Percentiles rank a stretch among this genome's conserved stretches.
Conservation (phyloP, 1,284 basidiomycete genomes). For the Sporisorium reilianum region DNA sequence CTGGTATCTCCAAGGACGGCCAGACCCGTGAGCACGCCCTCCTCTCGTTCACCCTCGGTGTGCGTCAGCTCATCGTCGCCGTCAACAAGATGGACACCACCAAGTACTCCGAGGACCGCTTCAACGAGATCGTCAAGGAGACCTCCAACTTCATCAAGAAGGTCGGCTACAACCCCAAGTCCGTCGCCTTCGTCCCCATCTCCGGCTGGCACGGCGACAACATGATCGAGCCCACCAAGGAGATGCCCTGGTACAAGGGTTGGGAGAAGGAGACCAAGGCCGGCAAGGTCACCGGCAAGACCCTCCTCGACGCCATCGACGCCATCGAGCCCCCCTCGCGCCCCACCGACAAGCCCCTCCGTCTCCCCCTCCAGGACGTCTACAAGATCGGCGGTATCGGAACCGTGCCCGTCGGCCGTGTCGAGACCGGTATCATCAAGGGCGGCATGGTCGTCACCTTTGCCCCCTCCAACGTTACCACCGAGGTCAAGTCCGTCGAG, state of each 20-base stretch:
- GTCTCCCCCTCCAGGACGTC: slow-evolving; percentile 99
- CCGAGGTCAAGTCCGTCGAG: slow-evolving; percentile 99
- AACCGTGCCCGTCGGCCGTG: slow-evolving; percentile 99
- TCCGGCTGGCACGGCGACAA: slow-evolving; percentile 99
- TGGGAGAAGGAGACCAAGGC: slow-evolving; percentile 79
- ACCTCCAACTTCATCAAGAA: slow-evolving; percentile 99
- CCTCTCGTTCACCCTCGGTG: slow-evolving; percentile 99
- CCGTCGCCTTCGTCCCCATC: slow-evolving; percentile 98
- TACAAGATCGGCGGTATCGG: slow-evolving; percentile 99
- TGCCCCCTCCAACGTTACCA: slow-evolving; percentile 97
- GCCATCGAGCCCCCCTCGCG: slow-evolving; percentile 97
- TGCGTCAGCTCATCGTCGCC: slow-evolving; percentile 99
- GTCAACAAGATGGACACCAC: slow-evolving; percentile 99
- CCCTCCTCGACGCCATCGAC: slow-evolving; percentile 99
- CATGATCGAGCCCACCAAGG: slow-evolving; percentile 88
- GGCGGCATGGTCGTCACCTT: slow-evolving; percentile 97
- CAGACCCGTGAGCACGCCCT: slow-evolving; percentile 99
- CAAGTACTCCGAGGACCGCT: slow-evolving; percentile 99
- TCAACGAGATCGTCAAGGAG: slow-evolving; percentile 99
- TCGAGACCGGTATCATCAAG: slow-evolving; percentile 99
- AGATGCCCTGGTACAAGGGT: slow-evolving; percentile 99
- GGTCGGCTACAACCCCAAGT: slow-evolving; percentile 99
- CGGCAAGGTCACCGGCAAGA: slow-evolving; percentile 95
- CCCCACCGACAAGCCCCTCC: slow-evolving; percentile 99
- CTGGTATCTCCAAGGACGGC: slow-evolving; percentile 99